These are phyloP conservation scores for Rhodotorula sp. DNA, from an alignment of 1,284 basidiomycete genomes.

Conservation along the genomic window DNA sequence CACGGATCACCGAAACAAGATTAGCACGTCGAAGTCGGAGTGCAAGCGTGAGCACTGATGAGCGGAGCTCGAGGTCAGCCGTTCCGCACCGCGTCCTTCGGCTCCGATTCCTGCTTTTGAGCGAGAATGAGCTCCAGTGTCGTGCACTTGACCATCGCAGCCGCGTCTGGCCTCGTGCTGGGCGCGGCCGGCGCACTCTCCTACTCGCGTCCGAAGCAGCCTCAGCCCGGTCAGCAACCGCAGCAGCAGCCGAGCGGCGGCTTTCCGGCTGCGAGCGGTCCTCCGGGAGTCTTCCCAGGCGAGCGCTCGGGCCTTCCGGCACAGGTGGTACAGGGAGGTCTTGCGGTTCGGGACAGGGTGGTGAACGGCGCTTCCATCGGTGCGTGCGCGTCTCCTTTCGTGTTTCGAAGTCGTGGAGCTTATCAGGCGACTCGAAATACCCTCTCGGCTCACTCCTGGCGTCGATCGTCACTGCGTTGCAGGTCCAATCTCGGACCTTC, in stretches of 20 bases:
- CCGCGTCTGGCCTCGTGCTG: slow-evolving; percentile 30
- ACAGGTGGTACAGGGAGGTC: slow-evolving; percentile 13
- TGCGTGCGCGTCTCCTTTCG: slow-evolving; percentile 2
- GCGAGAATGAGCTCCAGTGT: neutral
- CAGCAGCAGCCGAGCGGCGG: neutral
- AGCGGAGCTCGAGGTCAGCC: neutral
- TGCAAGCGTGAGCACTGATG: neutral
- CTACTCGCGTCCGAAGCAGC: slow-evolving; percentile 1
- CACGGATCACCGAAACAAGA: too few species aligned
- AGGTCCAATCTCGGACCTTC: slow-evolving; percentile 45
- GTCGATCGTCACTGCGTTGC: too few species aligned
- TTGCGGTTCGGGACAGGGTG: slow-evolving; percentile 21
- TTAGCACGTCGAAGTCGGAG: neutral
- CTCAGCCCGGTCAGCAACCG: neutral
- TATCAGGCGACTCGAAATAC: too few species aligned
- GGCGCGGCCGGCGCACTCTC: slow-evolving; percentile 33
- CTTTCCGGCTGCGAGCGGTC: neutral
- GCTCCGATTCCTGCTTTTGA: neutral
- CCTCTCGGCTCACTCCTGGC: too few species aligned
- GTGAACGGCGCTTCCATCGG: slow-evolving; percentile 28
- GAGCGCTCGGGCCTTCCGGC: neutral
- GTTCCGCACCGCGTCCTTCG: neutral
- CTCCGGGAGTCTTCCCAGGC: neutral
- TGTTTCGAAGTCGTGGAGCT: too few species aligned
- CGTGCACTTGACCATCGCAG: slow-evolving; percentile 31